Base-by-base conservation (phyloP, 78 protist species). In the Dictyostelium firmibasis region DNA sequence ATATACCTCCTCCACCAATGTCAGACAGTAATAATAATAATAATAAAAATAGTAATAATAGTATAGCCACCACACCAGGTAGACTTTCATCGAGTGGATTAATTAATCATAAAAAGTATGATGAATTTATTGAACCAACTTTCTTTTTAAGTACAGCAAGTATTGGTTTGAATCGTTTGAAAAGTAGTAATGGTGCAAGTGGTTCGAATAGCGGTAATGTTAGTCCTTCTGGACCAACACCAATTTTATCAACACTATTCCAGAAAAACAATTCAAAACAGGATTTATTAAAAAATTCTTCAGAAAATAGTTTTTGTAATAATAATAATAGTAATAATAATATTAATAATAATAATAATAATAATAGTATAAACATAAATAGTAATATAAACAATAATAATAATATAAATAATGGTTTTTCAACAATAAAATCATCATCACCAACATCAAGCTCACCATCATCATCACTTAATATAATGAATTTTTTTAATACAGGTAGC, bases 31-130 rank as follows among this genome's bases (percentile, higher is more conserved):
- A 20, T 43, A 25, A 4, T 5, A 77, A 20, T n/a, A n/a, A 20
- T 2, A 77, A 25, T 25, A n/a, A 25, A 20, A 79, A 2, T 14
- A 44, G 25, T 5, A 23, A 47, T 29, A 72, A 72, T 72, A 33
- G 9, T 72, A 72, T 72, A 33, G 36, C 47, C 13, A 72, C 38
- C 11, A 72, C 79, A 31, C 79, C 79, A 33, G 79, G 79, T 16
- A 27, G 79, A 72, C 36, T 33, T 0, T 72, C 79, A 35, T 20
- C 57, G 4, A 36, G 72, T 25, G 85, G 92, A 25, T 43, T 81
- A 10, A 78, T 89, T 33, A 81, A 81, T 67, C 94, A 89, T 60
- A 89, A 89, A 75, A 79, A 81, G 57, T 89, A 89, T 75, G 94
- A 89, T 35, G 87, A 89, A 16, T n/a, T 41, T 33, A 75, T 89